A percentile compares a stretch with the other conserved stretches of the same genome.
phyloP scores from a whole-genome alignment of 805 yeast genomes.

The Hanseniaspora thailandica region DNA sequence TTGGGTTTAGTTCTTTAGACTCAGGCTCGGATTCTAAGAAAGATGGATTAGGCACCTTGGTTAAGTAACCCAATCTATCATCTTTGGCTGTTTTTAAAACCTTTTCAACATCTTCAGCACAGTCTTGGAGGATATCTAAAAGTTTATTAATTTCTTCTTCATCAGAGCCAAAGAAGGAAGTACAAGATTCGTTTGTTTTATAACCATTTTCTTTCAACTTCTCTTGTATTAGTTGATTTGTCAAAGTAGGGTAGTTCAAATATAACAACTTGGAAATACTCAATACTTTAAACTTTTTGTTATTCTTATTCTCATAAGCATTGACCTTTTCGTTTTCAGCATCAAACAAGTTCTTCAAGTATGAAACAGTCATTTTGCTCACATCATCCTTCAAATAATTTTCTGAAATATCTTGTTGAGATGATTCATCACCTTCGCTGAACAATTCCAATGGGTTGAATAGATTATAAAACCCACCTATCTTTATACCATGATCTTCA shows the following conservation, averaged over 20 bases:
- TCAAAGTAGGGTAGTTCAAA: constrained; percentile 56
- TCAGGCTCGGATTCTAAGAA: constrained; percentile 28
- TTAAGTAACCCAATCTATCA: constrained; percentile 47
- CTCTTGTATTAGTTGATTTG: constrained; percentile 66
- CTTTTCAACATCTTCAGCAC: constrained; percentile 35
- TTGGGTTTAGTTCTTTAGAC: constrained; percentile 30
- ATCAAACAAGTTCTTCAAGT: constrained; percentile 26
- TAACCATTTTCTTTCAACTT: constrained; percentile 38
- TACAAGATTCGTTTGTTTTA: constrained; percentile 33
- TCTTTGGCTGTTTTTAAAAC: constrained; percentile 27
- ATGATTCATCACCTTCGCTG: constrained; percentile 11
- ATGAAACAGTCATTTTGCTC: constrained; percentile 14
- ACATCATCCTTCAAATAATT: constrained; percentile 14
- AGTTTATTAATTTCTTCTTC: constrained; percentile 26
- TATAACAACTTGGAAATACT: constrained; percentile 63
- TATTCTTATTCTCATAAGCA: constrained; percentile 18
- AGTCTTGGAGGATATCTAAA: constrained; percentile 34
- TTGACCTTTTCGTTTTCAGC: constrained; percentile 18
- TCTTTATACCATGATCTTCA: constrained; percentile 56
- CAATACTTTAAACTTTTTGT: constrained; percentile 36
- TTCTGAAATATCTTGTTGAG: not conserved
- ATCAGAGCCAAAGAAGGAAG: constrained; percentile 23
- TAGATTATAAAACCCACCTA: constrained; percentile 57
- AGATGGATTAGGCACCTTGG: constrained; percentile 44
- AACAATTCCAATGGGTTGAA: constrained; percentile 44